A percentile compares a stretch with the other conserved stretches of the same genome.
These are phyloP conservation scores for Xylaria sp. DNA, from an alignment of 2,329 filamentous ascomycete species.

Conservation along the genomic window DNA sequence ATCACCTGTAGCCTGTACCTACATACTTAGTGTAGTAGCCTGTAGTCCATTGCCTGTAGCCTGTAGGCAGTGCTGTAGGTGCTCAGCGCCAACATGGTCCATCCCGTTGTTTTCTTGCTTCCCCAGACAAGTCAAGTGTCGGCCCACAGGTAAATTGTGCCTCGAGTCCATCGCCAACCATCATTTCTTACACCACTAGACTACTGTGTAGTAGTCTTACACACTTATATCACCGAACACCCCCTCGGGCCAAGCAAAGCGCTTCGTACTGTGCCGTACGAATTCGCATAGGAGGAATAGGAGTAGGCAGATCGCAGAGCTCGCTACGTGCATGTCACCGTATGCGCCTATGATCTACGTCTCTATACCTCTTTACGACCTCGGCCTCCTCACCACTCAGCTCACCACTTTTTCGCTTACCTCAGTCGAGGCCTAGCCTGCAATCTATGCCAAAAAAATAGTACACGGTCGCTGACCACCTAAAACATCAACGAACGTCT, in stretches of 20 bases:
- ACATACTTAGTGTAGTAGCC: too few species aligned
- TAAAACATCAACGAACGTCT: conserved; percentile 9
- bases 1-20: neutral
- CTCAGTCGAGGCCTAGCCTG: conserved; percentile 5
- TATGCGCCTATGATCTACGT: conserved; percentile 30
- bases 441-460: neutral
- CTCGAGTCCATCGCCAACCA: conserved; percentile 21
- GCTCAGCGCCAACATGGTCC: conserved; percentile 13
- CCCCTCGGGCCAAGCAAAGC: conserved; percentile 5
- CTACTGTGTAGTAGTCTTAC: neutral
- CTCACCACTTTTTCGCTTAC: conserved; percentile 25
- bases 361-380: conserved; percentile 12
- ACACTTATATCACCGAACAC: conserved; percentile 3
- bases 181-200: conserved; percentile 4
- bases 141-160: conserved; percentile 22
- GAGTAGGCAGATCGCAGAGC: conserved; percentile 2
- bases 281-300: neutral
- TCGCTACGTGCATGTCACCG: neutral
- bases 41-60: too few species aligned
- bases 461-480: conserved; percentile 14
- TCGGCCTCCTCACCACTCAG: conserved; percentile 21
- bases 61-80: neutral
- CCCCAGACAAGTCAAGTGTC: conserved; percentile 24
- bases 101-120: conserved; percentile 18
- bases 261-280: neutral